phyloP scores from a whole-genome alignment of 495 filamentous ascomycete species.

The Trichoderma erinaceum region DNA sequence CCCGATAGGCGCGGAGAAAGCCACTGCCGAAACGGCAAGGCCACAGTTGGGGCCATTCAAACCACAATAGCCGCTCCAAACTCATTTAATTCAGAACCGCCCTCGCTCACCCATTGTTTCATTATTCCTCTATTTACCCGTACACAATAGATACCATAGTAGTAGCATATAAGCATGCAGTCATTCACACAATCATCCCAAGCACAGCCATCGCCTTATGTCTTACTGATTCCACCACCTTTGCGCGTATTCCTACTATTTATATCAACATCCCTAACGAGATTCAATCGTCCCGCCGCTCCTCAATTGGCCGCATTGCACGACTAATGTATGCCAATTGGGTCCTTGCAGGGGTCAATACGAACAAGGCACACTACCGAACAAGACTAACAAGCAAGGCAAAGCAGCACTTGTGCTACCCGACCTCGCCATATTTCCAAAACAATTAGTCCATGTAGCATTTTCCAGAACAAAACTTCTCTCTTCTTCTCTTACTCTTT shows the following conservation, averaged over 20 bases:
- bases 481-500: neutral
- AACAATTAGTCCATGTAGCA: neutral
- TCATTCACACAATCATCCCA: neutral
- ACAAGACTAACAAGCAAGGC: neutral
- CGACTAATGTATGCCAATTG: slow-evolving; percentile 10
- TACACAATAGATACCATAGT: no score
- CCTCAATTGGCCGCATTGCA: neutral
- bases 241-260: neutral
- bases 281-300: neutral
- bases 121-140: no score
- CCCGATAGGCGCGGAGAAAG: no score
- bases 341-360: neutral
- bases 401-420: neutral
- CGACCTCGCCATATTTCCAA: neutral
- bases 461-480: neutral
- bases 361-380: slow-evolving; percentile 6
- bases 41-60: no score
- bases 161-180: no score
- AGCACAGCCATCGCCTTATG: neutral
- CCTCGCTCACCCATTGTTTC: no score
- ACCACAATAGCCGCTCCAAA: no score
- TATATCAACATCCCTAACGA: neutral
- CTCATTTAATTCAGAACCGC: no score
- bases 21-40: no score
- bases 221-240: neutral